phyloP scores from a whole-genome alignment of 768 basidiomycete species.

The Dioszegia hungarica region DNA sequence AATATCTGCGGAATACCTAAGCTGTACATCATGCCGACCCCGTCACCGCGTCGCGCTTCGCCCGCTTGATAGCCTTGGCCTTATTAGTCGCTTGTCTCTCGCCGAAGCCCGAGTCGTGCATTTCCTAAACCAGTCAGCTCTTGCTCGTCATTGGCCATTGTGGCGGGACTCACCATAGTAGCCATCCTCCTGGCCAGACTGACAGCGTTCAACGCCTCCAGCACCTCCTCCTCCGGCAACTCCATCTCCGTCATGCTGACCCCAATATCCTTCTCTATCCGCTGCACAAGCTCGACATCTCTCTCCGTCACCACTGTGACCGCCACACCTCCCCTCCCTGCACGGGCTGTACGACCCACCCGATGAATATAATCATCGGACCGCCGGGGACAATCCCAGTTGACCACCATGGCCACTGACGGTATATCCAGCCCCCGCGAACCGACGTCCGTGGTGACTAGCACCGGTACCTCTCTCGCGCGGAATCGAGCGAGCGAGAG shows the following conservation, averaged over 20 bases:
- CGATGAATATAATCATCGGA: slow-evolving; percentile 94
- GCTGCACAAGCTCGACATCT: slow-evolving; percentile 77
- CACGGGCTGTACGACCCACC: slow-evolving; percentile 87
- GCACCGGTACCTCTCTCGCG: slow-evolving; percentile 76
- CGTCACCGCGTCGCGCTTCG: slow-evolving; percentile 33
- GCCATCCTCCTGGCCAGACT: slow-evolving; percentile 88
- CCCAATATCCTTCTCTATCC: slow-evolving; percentile 86
- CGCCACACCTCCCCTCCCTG: slow-evolving; percentile 80
- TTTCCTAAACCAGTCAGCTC: slow-evolving; percentile 30
- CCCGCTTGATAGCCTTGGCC: slow-evolving; percentile 55
- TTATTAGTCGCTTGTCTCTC: slow-evolving; percentile 76
- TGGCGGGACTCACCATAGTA: slow-evolving; percentile 66
- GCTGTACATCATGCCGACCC: too few relatives aligned
- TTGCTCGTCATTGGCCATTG: not conserved
- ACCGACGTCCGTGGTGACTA: slow-evolving; percentile 92
- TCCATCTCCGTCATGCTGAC: slow-evolving; percentile 68
- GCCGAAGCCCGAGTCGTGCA: slow-evolving; percentile 85
- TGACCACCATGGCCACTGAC: slow-evolving; percentile 90
- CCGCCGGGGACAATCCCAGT: slow-evolving; percentile 84
- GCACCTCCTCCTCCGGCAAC: slow-evolving; percentile 71
- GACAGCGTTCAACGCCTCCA: slow-evolving; percentile 81
- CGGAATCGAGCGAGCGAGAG: slow-evolving; percentile 80
- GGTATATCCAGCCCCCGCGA: slow-evolving; percentile 93
- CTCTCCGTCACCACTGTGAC: slow-evolving; percentile 92
- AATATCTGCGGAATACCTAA: too few relatives aligned